Evolutionary conservation across 2,329 filamentous ascomycete genomes (phyloP), one percentile per base, ranked within the genome.

Genomic region (Cladobotryum mycophilum): DNA sequence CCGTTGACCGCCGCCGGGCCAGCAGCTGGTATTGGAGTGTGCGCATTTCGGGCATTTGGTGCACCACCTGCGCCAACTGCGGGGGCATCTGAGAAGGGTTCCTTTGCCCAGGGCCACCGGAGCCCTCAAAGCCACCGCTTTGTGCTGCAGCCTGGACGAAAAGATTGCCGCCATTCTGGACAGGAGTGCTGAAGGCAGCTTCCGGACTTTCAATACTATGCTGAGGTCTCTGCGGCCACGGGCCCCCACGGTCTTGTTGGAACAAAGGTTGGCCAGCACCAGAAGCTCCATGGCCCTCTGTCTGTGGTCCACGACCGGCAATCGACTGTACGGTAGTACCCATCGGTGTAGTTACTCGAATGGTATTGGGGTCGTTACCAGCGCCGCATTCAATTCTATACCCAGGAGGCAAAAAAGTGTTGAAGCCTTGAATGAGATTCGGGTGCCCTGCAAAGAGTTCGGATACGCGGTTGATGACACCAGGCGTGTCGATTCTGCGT

Each of bases 371-470:
- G 61, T 97, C 92, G 57, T 95, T 92, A 34, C 89, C 89, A 14
- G 89, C 85, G 30, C 92, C 92, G 62, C 93, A 99, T 66, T 99
- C 93, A 53, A 99, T 99, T 52, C 93, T 81, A 66, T 99, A 99
- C 2, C 93, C 91, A 0, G 91, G 91, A 3, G 93, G 93, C 8
- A 99, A 74, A 66, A 99, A 99, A 0, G 93, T 99, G 65, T 99
- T 99, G 68, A 99, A 99, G 0, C 93, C 93, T 68, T 97, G 92
- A 45, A 99, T 97, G 22, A 95, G 78, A 64, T 88, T 93, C 3
- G 93, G 93, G 62, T 99, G 92, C 3, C 93, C 93, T 18, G 92
- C 91, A 65, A 99, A 99, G 1, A 99, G 81, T 47, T 90, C 89
- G 2, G 93, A 97, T 25, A 99, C 93, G 45, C 93, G 85, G 62